A percentile compares a stretch with the other conserved stretches of the same genome.
phyloP scores from a whole-genome alignment of 768 basidiomycete genomes.

The Serendipita sp. region DNA sequence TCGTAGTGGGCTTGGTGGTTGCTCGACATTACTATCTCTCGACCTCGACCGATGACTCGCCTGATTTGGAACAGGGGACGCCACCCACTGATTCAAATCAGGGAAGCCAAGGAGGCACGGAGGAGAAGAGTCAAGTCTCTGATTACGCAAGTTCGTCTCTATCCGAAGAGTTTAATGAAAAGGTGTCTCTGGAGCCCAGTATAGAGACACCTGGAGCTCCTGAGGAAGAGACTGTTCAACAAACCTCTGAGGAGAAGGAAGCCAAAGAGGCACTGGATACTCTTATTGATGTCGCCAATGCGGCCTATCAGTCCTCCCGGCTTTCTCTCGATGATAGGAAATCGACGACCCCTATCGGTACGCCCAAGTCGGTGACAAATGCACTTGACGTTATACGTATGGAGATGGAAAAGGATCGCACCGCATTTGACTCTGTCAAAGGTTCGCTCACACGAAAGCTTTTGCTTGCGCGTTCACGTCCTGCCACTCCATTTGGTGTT shows the following conservation, averaged over 20 bases:
- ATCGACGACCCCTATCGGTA: background rate
- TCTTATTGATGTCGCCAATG: constrained; percentile 3
- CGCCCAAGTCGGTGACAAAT: background rate
- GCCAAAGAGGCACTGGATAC: background rate
- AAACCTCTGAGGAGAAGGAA: background rate
- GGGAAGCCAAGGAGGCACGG: background rate
- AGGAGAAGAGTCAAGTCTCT: too few species aligned
- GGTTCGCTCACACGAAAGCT: background rate
- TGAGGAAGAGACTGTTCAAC: background rate
- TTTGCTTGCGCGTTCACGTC: background rate
- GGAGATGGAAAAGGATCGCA: background rate
- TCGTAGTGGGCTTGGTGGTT: background rate
- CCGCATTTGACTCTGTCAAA: background rate
- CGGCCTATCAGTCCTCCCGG: background rate
- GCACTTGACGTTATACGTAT: background rate
- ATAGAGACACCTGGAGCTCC: background rate
- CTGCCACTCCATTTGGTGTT: background rate
- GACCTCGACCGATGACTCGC: background rate
- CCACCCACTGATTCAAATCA: background rate
- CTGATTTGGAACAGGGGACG: background rate
- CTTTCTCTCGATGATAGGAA: background rate
- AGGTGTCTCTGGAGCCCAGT: background rate
- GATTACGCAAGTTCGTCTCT: background rate
- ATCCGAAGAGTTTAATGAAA: background rate
- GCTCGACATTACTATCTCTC: background rate